Base-by-base conservation (phyloP, 805 yeast species). In the Kuraishia piskuri region DNA sequence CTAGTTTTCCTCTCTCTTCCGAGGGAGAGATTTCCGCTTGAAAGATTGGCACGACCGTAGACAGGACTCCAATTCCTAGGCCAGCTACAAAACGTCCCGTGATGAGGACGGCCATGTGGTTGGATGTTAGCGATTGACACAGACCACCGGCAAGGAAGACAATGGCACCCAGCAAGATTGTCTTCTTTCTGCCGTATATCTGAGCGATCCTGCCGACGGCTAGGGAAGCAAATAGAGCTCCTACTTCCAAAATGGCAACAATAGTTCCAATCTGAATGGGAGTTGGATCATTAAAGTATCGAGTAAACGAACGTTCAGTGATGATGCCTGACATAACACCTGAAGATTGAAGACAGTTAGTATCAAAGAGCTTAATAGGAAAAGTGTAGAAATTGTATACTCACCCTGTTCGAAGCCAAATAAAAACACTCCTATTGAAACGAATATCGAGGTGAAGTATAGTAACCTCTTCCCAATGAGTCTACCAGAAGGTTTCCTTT, bases 11-110 rank as follows among this genome's bases (percentile, higher is more conserved):
- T 63, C 96, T 77, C 59, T 87, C 88, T 62, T 88, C 88, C 22
- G 90, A 86, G 1, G 96, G 96, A 6, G 91, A 82, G 50, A 90
- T 88, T 64, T 90, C 97, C 50, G 91, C 83, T 65, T 89, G 96
- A 68, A 88, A 90, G 50, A 88, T 83, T 1, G 96, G 96, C 10
- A 90, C 91, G 57, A 90, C 85, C 7, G 95, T 84, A 23, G 91
- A 83, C 49, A 90, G 71, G 52, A 90, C 71, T 2, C 97, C 97
- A 23, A 90, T 91, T 1, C 96, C 96, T n/a, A 89, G 59, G 19
- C 97, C 96, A 45, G 88, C 77, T 49, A 89, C 76, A 26, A 88
- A 79, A 60, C 96, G 73, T 2, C 96, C 96, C 14, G 82, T 61
- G n/a, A 85, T 81, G 71, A 90, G 76, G 47, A 79, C 61, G 58